Evolutionary conservation across 1,284 basidiomycete species (phyloP).

Genomic region (Microbotryomycetes sp.): DNA sequence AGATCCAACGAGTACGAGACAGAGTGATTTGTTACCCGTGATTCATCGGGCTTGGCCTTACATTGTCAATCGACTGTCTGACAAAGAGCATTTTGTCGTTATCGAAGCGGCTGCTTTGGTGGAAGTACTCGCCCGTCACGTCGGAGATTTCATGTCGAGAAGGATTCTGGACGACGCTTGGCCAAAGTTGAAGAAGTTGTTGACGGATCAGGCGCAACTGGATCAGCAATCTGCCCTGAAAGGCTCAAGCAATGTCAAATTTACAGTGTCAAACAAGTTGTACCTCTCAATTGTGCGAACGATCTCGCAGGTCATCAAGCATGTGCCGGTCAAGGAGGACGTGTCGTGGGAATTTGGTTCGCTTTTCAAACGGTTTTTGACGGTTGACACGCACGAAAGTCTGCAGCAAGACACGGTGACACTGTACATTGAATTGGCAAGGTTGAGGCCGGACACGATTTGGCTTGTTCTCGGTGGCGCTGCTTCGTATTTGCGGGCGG

Average conservation of each 20-base stretch:
- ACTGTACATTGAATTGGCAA: conserved; percentile 57
- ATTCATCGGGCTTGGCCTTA: conserved; percentile 83
- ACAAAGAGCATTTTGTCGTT: conserved; percentile 55
- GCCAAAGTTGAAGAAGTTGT: conserved; percentile 64
- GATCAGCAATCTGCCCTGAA: conserved; percentile 61
- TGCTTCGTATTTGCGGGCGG: no score
- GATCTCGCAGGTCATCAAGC: conserved; percentile 57
- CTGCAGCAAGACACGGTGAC: conserved; percentile 59
- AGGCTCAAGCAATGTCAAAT: conserved; percentile 42
- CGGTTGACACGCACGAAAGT: conserved; percentile 59
- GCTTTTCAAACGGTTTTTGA: conserved; percentile 66
- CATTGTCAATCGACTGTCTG: conserved; percentile 65
- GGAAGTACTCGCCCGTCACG: conserved; percentile 58
- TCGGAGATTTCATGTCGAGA: conserved; percentile 73
- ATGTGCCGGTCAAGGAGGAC: conserved; percentile 60
- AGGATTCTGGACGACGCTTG: conserved; percentile 82
- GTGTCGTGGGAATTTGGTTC: conserved; percentile 71
- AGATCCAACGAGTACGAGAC: conserved; percentile 38
- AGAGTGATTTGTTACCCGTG: conserved; percentile 67
- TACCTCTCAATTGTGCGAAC: conserved; percentile 65
- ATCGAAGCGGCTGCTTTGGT: conserved; percentile 64
- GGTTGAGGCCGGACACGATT: conserved; percentile 66
- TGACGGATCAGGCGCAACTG: conserved; percentile 54
- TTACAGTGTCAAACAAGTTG: conserved; percentile 67
- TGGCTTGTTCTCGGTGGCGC: conserved; percentile 63